Percentiles rank a stretch among this genome's conserved stretches.
These are phyloP conservation scores for Kondoa subrosea DNA, from an alignment of 768 basidiomycete genomes.

Conservation along the genomic window DNA sequence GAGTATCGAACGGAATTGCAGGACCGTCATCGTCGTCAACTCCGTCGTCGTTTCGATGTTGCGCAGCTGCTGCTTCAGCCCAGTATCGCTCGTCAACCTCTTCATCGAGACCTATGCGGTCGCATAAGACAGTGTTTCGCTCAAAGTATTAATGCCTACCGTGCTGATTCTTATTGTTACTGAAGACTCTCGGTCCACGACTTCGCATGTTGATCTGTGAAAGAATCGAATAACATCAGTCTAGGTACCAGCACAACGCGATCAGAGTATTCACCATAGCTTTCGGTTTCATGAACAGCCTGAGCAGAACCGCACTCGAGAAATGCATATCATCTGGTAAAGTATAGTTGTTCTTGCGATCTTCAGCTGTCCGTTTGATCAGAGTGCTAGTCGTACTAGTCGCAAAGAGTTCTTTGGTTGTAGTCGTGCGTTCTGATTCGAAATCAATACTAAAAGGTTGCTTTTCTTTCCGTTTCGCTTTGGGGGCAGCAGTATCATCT, in stretches of 20 bases:
- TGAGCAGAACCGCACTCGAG: conserved; percentile 69
- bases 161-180: background rate
- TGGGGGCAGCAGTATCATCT: conserved; percentile 13
- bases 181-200: conserved; percentile 32
- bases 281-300: conserved; percentile 88
- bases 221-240: background rate
- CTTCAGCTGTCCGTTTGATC: conserved; percentile 39
- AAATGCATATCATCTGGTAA: conserved; percentile 98
- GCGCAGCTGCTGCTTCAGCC: conserved; percentile 82
- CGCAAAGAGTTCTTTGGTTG: conserved; percentile 57
- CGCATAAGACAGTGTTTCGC: no score
- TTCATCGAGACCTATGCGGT: conserved; percentile 33
- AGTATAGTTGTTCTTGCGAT: conserved; percentile 55
- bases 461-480: conserved; percentile 41
- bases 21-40: conserved; percentile 50
- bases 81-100: conserved; percentile 95
- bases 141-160: no score
- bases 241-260: background rate
- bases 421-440: conserved; percentile 41
- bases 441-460: conserved; percentile 73
- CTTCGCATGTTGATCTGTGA: conserved; percentile 79
- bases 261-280: conserved; percentile 55
- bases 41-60: conserved; percentile 40
- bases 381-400: conserved; percentile 39
- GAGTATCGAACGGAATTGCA: conserved; percentile 72